A percentile compares a stretch with the other conserved stretches of the same genome.
Conservation (phyloP, 78 protist species). For the Guillardia theta region DNA sequence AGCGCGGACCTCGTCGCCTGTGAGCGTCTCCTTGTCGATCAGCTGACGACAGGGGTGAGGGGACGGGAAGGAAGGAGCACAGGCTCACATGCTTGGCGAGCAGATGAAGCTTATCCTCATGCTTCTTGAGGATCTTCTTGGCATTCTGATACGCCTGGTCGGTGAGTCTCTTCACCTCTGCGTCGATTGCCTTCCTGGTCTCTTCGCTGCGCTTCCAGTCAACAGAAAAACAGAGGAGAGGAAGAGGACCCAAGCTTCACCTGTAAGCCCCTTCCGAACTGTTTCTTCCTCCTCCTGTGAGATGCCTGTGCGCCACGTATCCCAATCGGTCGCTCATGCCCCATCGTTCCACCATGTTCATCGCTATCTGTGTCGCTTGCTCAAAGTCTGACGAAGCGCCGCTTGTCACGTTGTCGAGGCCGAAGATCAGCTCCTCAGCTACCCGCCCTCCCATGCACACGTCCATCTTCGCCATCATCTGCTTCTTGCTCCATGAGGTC, state of each 20-base stretch:
- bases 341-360: slow-evolving; percentile 25
- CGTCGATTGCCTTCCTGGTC: neutral
- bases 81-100: slow-evolving; percentile 77
- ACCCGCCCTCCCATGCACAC: slow-evolving; percentile 91
- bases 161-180: neutral
- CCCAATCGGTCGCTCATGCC: slow-evolving; percentile 1
- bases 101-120: slow-evolving; percentile 59
- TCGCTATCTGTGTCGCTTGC: slow-evolving; percentile 66
- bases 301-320: too few species aligned
- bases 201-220: neutral
- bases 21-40: slow-evolving; percentile 74
- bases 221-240: neutral
- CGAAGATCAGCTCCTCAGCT: slow-evolving; percentile 87
- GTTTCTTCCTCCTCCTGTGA: too few species aligned
- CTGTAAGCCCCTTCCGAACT: neutral
- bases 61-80: too few species aligned
- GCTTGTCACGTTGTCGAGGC: slow-evolving; percentile 69
- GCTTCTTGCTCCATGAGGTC: slow-evolving; percentile 19
- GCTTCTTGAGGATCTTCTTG: slow-evolving; percentile 15
- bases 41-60: too few species aligned
- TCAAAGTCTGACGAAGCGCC: slow-evolving; percentile 63
- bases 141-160: slow-evolving; percentile 59
- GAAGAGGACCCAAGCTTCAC: neutral
- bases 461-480: slow-evolving; percentile 73
- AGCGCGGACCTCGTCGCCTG: slow-evolving; percentile 67